Base-by-base conservation (phyloP, 257 asterid species). In the Nemophila menziesii region DNA sequence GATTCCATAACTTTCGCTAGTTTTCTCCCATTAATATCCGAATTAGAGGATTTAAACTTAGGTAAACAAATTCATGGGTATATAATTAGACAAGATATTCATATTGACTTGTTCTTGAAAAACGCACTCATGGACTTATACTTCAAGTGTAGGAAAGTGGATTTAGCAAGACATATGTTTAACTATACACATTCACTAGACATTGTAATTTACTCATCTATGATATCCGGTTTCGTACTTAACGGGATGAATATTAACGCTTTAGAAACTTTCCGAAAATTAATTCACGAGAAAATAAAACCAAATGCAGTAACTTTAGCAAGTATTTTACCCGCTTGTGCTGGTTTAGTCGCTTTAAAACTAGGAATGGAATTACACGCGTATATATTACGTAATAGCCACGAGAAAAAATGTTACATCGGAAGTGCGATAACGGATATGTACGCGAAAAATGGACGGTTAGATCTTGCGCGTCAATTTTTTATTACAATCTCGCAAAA, bases 261-360 rank as follows among this genome's bases (percentile, higher is more conserved):
- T 46, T 51, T 89, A 52, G 60, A 64, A 20, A 67, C 67, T 44
- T 74, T 84, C 43, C 74, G 65, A 39, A 47, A 66, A 80, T 48
- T 79, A 67, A 55, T 76, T 39, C 20, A 16, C 42, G 53, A 54
- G 72, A 70, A 70, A 43, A 46, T 89, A 86, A 66, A 50, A 63
- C 97, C 95, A 16, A 84, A 80, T 67, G 82, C 94, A 20, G 82
- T 89, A 39, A 89, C 97, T 6, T 62, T 75, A 11, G 92, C 95
- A 11, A 89, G 93, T 65, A 27, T 64, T 33, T 55, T 89, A 27
- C 95, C 95, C 6, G 97, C 95, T 62, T 80, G 97, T 72, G 81
- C 92, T 40, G 72, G 72, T 63, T 65, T 84, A 70, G 84, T 62
- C 21, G 64, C 77, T 20, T 19, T 75, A 41, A 67, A 49, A 46